A percentile compares a stretch with the other conserved stretches of the same genome.
Conservation (phyloP, 176 grass and related monocot genomes). For the Metroxylon sagu region DNA sequence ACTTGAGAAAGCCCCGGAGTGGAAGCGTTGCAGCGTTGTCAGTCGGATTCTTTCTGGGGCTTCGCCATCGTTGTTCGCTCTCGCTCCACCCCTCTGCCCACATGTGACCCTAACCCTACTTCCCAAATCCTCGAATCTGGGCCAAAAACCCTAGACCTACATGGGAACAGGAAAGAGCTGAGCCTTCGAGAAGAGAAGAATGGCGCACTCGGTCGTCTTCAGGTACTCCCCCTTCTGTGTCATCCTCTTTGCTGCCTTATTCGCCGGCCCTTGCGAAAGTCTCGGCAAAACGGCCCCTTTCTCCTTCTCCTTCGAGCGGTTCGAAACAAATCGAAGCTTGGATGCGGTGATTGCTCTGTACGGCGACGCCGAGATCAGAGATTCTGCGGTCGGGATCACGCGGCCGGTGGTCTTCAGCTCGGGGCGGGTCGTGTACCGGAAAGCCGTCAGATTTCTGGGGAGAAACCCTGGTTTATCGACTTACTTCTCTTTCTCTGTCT, state of each 20-base stretch:
- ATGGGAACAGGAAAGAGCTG: no score
- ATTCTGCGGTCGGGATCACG: constrained; percentile 14
- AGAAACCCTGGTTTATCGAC: constrained; percentile 43
- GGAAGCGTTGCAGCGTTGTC: no score
- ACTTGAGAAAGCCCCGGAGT: no score
- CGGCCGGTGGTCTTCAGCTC: constrained; percentile 24
- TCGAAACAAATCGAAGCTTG: constrained; percentile 30
- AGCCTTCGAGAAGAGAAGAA: no score
- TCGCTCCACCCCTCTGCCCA: no score
- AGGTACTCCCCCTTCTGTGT: no score
- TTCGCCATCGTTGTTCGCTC: no score
- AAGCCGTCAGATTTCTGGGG: constrained; percentile 28
- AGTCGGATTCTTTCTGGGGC: no score
- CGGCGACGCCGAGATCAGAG: constrained; percentile 30
- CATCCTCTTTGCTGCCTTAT: neutral
- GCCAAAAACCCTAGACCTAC: no score
- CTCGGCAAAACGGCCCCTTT: neutral
- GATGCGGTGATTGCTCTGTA: constrained; percentile 45
- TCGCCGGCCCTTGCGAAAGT: neutral
- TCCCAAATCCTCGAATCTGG: no score
- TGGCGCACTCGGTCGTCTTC: no score
- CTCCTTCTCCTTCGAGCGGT: constrained; percentile 51
- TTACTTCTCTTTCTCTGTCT: constrained; percentile 74
- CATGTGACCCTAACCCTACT: no score
- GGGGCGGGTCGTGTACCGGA: constrained; percentile 37